A percentile compares a stretch with the other conserved stretches of the same genome.
Conservation (phyloP, 495 filamentous ascomycete genomes). For the Astrothelium subdiscretum region DNA sequence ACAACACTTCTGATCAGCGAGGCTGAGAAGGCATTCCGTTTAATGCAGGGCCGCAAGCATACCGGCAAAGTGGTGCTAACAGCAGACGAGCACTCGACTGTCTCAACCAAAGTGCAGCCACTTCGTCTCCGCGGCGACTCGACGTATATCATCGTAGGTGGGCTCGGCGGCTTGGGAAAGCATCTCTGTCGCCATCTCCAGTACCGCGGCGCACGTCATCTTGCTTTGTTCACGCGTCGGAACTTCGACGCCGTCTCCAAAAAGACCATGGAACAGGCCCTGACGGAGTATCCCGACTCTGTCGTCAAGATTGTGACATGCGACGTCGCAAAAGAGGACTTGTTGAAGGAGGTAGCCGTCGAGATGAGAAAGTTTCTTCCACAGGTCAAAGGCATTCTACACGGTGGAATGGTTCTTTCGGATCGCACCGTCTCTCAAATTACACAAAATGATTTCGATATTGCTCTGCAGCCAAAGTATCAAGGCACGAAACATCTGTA, state of each 20-base stretch:
- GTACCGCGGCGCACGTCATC: conserved; percentile 13
- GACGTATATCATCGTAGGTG: conserved; percentile 36
- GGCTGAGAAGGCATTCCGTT: conserved; percentile 42
- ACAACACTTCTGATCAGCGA: conserved; percentile 22
- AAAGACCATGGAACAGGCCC: no score
- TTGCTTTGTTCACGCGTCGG: conserved; percentile 16
- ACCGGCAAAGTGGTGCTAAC: conserved; percentile 43
- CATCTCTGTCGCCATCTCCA: conserved; percentile 16
- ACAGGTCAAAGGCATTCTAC: no score
- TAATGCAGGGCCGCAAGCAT: conserved; percentile 42
- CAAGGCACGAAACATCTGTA: background rate
- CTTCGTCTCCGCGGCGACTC: no score
- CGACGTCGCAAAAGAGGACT: no score
- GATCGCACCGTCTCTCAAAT: background rate
- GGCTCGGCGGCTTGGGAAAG: conserved; percentile 35
- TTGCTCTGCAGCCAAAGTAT: background rate
- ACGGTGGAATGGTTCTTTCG: background rate
- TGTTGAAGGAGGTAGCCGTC: no score
- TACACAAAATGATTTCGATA: background rate
- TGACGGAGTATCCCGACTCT: background rate
- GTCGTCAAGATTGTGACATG: background rate
- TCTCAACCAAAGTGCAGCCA: no score
- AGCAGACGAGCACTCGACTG: conserved; percentile 9
- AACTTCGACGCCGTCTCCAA: no score
- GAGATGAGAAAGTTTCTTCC: no score